These are phyloP conservation scores for Fusarium devonianum DNA, from an alignment of 2,329 filamentous ascomycete species.

Conservation along the genomic window DNA sequence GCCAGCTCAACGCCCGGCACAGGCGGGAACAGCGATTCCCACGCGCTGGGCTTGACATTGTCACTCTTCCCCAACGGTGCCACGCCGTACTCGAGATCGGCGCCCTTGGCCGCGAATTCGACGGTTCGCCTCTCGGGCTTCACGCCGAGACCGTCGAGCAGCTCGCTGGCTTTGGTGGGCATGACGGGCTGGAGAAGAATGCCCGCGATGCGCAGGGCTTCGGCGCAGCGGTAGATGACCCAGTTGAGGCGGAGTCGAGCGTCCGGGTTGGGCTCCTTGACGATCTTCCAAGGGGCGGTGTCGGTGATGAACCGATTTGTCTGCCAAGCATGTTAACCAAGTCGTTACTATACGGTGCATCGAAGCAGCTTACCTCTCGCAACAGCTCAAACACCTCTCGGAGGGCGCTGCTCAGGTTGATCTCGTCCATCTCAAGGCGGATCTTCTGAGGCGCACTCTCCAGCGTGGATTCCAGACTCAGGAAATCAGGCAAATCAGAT, in stretches of 20 bases:
- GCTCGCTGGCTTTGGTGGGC: slow-evolving; percentile 73
- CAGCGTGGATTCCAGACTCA: slow-evolving; percentile 41
- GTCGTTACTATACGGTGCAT: background rate
- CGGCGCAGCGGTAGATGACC: slow-evolving; percentile 74
- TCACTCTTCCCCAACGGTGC: slow-evolving; percentile 26
- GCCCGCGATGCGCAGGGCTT: slow-evolving; percentile 78
- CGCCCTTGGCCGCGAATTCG: slow-evolving; percentile 65
- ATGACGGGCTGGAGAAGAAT: slow-evolving; percentile 94
- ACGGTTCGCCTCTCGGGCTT: slow-evolving; percentile 66
- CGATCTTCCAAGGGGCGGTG: slow-evolving; percentile 72
- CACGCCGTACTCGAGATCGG: slow-evolving; percentile 74
- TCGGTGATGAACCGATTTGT: slow-evolving; percentile 61
- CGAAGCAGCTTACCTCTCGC: slow-evolving; percentile 56
- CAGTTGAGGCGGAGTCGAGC: slow-evolving; percentile 57
- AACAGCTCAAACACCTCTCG: slow-evolving; percentile 69
- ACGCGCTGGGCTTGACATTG: slow-evolving; percentile 41
- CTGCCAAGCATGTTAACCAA: slow-evolving; percentile 37
- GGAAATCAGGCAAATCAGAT: slow-evolving; percentile 15
- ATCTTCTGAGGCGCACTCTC: slow-evolving; percentile 45
- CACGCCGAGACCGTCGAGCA: slow-evolving; percentile 84
- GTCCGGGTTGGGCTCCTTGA: slow-evolving; percentile 47
- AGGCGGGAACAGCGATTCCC: slow-evolving; percentile 61
- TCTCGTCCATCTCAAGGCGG: slow-evolving; percentile 64
- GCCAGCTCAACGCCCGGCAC: slow-evolving; percentile 38
- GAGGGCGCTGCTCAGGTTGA: slow-evolving; percentile 71